Percentiles rank a stretch among this genome's conserved stretches.
phyloP scores from a whole-genome alignment of 2,329 filamentous ascomycete species.

The Aaosphaeria arxii region DNA sequence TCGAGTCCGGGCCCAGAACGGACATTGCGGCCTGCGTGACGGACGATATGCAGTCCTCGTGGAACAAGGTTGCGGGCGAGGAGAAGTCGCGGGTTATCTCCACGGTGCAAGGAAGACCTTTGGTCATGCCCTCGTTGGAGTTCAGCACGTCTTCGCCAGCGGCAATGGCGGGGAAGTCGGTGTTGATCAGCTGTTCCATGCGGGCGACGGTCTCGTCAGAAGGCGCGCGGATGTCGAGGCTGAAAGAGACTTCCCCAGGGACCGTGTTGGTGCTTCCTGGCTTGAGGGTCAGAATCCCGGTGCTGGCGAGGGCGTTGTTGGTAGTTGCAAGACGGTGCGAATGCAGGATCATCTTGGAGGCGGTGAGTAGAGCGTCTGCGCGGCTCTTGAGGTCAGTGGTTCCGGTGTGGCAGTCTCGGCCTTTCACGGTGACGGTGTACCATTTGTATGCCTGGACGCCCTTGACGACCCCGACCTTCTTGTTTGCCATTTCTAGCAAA shows the following conservation, averaged over 20 bases:
- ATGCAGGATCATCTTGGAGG: constrained; percentile 65
- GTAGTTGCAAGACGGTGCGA: constrained; percentile 61
- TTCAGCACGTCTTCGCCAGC: constrained; percentile 53
- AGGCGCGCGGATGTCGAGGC: constrained; percentile 63
- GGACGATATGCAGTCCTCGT: constrained; percentile 64
- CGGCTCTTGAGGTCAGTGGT: constrained; percentile 67
- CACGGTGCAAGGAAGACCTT: constrained; percentile 52
- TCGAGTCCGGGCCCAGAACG: constrained; percentile 49
- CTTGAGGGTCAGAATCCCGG: constrained; percentile 64
- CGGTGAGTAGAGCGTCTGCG: constrained; percentile 66
- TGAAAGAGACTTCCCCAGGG: constrained; percentile 65
- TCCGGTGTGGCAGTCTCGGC: constrained; percentile 70
- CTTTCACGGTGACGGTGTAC: constrained; percentile 65
- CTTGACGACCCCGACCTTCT: constrained; percentile 67
- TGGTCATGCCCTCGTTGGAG: constrained; percentile 43
- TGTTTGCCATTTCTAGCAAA: constrained; percentile 62
- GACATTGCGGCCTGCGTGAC: constrained; percentile 61
- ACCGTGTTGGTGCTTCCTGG: constrained; percentile 74
- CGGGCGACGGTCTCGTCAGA: constrained; percentile 55
- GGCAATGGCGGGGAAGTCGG: constrained; percentile 60
- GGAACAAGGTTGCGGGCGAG: constrained; percentile 57
- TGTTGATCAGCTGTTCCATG: constrained; percentile 56
- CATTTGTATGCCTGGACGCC: constrained; percentile 75
- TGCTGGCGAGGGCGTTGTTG: constrained; percentile 62
- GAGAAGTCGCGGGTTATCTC: constrained; percentile 62